Conservation (phyloP, 2,329 filamentous ascomycete genomes). For the Pezicula carpinea region DNA sequence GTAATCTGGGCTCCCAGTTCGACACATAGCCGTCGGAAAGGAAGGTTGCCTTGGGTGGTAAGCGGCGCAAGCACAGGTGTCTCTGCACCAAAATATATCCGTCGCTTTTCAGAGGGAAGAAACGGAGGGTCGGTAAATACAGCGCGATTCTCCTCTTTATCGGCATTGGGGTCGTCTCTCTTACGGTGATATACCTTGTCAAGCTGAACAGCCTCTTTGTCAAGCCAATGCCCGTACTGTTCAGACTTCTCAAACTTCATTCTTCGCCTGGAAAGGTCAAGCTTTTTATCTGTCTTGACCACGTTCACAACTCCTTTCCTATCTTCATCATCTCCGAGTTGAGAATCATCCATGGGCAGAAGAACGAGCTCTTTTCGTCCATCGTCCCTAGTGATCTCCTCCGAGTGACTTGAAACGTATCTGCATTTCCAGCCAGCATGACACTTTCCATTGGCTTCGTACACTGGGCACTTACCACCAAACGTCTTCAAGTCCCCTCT, state of each 20-base stretch:
- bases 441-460: constrained; percentile 70
- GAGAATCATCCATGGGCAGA: constrained; percentile 46
- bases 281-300: constrained; percentile 65
- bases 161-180: constrained; percentile 33
- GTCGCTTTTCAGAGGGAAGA: constrained; percentile 86
- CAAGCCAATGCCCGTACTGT: constrained; percentile 71
- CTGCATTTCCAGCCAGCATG: constrained; percentile 90
- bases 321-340: constrained; percentile 37
- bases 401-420: constrained; percentile 81
- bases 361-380: constrained; percentile 73
- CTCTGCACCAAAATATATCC: constrained; percentile 88
- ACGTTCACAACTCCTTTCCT: constrained; percentile 69
- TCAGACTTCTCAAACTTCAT: constrained; percentile 69
- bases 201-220: constrained; percentile 52
- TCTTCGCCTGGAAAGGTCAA: constrained; percentile 69
- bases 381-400: constrained; percentile 72
- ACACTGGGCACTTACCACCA: constrained; percentile 76
- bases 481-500: constrained; percentile 75
- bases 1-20: constrained; percentile 88
- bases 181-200: constrained; percentile 44
- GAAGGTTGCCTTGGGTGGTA: constrained; percentile 94
- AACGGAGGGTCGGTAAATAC: constrained; percentile 82
- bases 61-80: constrained; percentile 91
- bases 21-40: constrained; percentile 85
- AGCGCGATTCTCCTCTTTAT: constrained; percentile 68